Percentiles rank a stretch among this genome's conserved stretches.
These are phyloP conservation scores for Cicer yamashitae DNA, from an alignment of 306 rosid species.

Conservation along the genomic window DNA sequence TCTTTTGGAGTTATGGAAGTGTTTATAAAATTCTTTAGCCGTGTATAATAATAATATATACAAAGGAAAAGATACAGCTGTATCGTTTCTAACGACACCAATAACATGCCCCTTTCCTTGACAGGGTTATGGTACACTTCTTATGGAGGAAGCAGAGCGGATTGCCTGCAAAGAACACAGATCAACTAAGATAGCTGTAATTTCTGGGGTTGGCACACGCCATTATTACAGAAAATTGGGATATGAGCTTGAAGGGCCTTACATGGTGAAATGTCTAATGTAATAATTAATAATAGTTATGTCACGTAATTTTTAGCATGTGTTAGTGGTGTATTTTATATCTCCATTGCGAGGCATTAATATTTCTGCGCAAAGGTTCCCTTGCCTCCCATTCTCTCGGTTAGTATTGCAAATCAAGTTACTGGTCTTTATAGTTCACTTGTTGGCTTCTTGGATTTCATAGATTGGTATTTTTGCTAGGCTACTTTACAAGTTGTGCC, in stretches of 20 bases:
- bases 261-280: conserved; percentile 83
- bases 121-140: conserved; percentile 96
- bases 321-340: conserved; percentile 34
- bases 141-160: conserved; percentile 97
- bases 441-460: neutral
- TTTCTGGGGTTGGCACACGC: conserved; percentile 97
- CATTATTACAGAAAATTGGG: conserved; percentile 93
- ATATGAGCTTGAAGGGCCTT: conserved; percentile 96
- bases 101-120: conserved; percentile 4
- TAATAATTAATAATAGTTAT: conserved; percentile 5
- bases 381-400: neutral
- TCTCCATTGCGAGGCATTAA: neutral
- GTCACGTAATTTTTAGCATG: conserved; percentile 50
- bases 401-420: neutral
- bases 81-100: neutral
- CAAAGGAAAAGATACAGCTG: neutral
- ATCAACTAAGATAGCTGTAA: conserved; percentile 83
- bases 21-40: conserved; percentile 28
- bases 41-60: neutral
- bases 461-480: neutral
- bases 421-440: conserved; percentile 27
- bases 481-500: too few relatives aligned
- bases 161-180: conserved; percentile 81
- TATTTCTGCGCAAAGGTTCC: conserved; percentile 19
- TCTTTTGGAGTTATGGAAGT: conserved; percentile 6